Percentiles rank a stretch among this genome's conserved stretches.
Conservation (phyloP, 768 basidiomycete species). For the Lanmaoa rubissima region DNA sequence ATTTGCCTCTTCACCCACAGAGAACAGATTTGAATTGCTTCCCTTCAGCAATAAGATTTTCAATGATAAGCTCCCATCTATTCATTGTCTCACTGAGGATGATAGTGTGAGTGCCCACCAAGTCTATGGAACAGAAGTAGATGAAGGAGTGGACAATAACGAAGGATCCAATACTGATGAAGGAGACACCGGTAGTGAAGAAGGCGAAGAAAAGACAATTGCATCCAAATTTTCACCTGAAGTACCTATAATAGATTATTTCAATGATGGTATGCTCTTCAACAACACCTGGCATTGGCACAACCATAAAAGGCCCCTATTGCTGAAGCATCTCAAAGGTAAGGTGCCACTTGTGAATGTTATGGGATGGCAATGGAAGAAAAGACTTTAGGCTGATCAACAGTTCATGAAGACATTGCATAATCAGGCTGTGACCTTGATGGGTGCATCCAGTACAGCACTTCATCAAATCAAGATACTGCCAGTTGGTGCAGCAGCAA, state of each 20-base stretch:
- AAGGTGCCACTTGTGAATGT: too few species aligned
- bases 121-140: conserved; percentile 5
- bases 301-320: too few species aligned
- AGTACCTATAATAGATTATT: conserved; percentile 14
- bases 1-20: not conserved
- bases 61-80: conserved; percentile 37
- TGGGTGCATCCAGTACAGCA: conserved; percentile 50
- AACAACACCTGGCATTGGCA: too few species aligned
- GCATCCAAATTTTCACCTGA: not conserved
- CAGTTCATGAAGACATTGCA: too few species aligned
- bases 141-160: conserved; percentile 16
- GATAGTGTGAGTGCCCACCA: conserved; percentile 3
- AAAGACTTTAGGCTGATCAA: too few species aligned
- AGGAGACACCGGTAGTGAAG: conserved; percentile 22
- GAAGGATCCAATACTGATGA: conserved; percentile 19
- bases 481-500: conserved; percentile 30
- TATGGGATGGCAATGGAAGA: too few species aligned
- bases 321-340: too few species aligned
- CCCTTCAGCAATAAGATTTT: conserved; percentile 44
- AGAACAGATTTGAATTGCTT: conserved; percentile 25
- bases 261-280: conserved; percentile 54
- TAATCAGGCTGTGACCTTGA: too few species aligned
- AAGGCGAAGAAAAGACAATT: not conserved
- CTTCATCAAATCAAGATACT: conserved; percentile 56
- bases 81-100: conserved; percentile 22